Base-by-base conservation (phyloP, 371 early-diverging fungal genomes). In the Fennellomyces sp. region DNA sequence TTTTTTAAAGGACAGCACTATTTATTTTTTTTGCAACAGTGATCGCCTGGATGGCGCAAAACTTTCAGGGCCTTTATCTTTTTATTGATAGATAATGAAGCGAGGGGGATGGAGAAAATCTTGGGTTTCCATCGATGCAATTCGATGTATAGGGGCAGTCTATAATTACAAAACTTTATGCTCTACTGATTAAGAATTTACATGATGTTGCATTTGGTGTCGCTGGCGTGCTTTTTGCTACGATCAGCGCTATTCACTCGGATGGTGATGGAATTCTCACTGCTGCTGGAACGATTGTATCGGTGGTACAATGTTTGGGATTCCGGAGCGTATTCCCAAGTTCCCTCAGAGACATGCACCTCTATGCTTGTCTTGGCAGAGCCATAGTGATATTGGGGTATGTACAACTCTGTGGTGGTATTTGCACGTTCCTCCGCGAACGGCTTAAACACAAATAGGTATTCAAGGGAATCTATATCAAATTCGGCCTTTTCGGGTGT, bases 401-500 rank as follows among this genome's bases (percentile, higher is more conserved):
- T 49, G 30, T 58, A 58, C 12, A 58, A 17, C 19, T 58, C 58
- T 7, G 58, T 58, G 4, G 58, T 58, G 21, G 29, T 26, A 26
- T 23, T n/a, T 12, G 21, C 58, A 2, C 29, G 36, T 15, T 41
- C 13, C 11, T 52, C 17, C 31, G 39, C 26, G 47, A 57, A 52
- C 3, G 73, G 68, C 36, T 65, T 65, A 66, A 85, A 85, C 8
- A 73, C 63, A 63, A 88, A 76, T n/a, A 78, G 82, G 58, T 81
- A 93, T 63, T 76, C 76, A 2, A 88, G 66, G 2, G 64, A 80
- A 10, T 73, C 62, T 39, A 89, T 53, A 59, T 89, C 68, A 57
- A 92, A 94, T 29, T 78, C 76, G 45, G 81, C 81, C 11, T 57
- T 42, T 12, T 76, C 65, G 15, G 93, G 93, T 38, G 65, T 81